Evolutionary conservation across 345 rosid genomes (phyloP).

Genomic region (Draba incana): DNA sequence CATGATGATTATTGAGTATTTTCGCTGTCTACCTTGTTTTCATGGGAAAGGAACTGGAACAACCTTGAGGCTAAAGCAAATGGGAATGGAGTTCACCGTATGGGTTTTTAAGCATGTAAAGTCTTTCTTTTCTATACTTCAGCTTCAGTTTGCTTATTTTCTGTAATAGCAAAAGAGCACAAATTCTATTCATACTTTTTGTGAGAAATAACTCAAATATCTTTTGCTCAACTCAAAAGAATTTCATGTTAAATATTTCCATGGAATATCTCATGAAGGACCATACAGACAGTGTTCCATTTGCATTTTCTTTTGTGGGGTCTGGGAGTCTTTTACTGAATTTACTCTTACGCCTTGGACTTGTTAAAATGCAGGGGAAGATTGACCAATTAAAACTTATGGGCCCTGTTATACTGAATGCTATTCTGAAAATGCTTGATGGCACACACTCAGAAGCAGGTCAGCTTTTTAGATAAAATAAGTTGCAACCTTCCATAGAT

Average conservation of each 20-base stretch:
- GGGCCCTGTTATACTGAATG: slow-evolving; percentile 89
- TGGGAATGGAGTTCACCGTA: slow-evolving; percentile 98
- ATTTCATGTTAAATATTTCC: slow-evolving; percentile 7
- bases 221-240: slow-evolving; percentile 22
- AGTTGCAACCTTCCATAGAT: neutral
- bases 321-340: neutral
- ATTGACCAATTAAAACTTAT: slow-evolving; percentile 83
- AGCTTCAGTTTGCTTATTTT: slow-evolving; percentile 32
- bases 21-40: slow-evolving; percentile 26
- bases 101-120: slow-evolving; percentile 99
- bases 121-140: slow-evolving; percentile 26
- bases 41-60: slow-evolving; percentile 70
- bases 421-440: slow-evolving; percentile 87
- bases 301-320: slow-evolving; percentile 20
- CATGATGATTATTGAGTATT: slow-evolving; percentile 26
- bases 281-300: slow-evolving; percentile 12
- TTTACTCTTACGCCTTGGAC: slow-evolving; percentile 22
- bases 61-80: slow-evolving; percentile 86
- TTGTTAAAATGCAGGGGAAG: slow-evolving; percentile 62
- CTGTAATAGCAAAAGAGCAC: slow-evolving; percentile 8
- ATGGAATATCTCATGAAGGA: neutral
- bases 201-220: slow-evolving; percentile 12
- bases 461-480: slow-evolving; percentile 29
- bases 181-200: neutral
- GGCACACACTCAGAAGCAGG: slow-evolving; percentile 77